These are phyloP conservation scores for Periconia macrospinosa DNA, from an alignment of 2,329 filamentous ascomycete species.

Conservation along the genomic window DNA sequence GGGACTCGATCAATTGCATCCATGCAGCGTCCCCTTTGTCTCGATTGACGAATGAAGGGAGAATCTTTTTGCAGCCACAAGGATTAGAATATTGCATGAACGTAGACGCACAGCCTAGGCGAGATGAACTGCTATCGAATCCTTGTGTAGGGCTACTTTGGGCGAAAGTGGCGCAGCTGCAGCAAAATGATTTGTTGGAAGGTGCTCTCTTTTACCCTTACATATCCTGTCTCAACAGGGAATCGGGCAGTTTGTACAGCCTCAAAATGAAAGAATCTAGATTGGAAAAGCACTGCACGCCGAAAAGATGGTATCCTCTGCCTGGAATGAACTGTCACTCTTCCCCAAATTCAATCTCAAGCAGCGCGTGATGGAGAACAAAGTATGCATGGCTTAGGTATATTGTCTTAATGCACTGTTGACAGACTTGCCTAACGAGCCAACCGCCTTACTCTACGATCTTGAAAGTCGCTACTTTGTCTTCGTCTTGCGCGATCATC, in stretches of 20 bases:
- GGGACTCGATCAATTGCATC: too few species aligned
- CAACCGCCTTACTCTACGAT: conserved; percentile 4
- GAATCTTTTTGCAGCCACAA: too few species aligned
- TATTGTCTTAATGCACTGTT: conserved; percentile 5
- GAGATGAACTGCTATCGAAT: too few species aligned
- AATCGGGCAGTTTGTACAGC: not conserved
- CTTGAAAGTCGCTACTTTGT: conserved; percentile 2
- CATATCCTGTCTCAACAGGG: not conserved
- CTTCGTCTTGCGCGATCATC: conserved; percentile 2
- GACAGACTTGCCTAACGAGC: conserved; percentile 4
- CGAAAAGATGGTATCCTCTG: not conserved
- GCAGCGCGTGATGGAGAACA: conserved; percentile 1
- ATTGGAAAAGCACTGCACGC: conserved; percentile 1
- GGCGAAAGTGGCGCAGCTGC: too few species aligned
- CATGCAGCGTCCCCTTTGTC: too few species aligned
- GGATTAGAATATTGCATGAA: too few species aligned
- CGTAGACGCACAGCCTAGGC: too few species aligned
- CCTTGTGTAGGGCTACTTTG: too few species aligned
- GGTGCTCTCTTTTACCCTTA: not conserved
- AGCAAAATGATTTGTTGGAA: too few species aligned
- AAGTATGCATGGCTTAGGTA: conserved; percentile 5
- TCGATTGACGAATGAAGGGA: too few species aligned
- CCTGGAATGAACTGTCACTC: conserved; percentile 1
- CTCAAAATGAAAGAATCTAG: conserved; percentile 3
- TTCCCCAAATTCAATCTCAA: conserved; percentile 1